Evolutionary conservation across 352 stramenopile species (phyloP).

Genomic region (Phytophthora citrophthora): DNA sequence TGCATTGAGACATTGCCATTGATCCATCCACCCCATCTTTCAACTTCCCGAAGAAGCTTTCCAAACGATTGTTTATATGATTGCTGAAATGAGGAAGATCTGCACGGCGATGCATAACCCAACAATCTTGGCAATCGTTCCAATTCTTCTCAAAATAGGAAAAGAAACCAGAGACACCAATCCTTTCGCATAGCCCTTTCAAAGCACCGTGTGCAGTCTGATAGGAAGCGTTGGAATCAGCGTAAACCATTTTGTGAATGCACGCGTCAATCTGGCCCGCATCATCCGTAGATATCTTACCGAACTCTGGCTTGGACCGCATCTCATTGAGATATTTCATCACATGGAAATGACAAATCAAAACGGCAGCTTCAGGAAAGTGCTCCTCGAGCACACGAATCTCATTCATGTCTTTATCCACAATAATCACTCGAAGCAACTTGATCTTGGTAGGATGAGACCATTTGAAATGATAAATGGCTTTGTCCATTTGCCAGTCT

Average conservation of each 20-base stretch:
- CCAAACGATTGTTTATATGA: conserved; percentile 39
- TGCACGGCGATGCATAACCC: conserved; percentile 13
- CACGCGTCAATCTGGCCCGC: conserved; percentile 4
- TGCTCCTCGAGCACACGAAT: no score
- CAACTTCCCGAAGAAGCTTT: conserved; percentile 22
- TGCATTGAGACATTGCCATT: background rate
- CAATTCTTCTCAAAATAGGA: no score
- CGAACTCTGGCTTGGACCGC: conserved; percentile 3
- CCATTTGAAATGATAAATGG: background rate
- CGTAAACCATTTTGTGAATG: conserved; percentile 36
- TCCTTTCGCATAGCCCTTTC: background rate
- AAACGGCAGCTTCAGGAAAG: no score
- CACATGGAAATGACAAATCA: no score
- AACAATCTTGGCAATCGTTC: no score
- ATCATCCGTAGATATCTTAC: conserved; percentile 26
- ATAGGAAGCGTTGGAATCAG: background rate
- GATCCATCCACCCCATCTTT: background rate
- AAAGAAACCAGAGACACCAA: conserved; percentile 5
- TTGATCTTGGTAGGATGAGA: background rate
- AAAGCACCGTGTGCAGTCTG: background rate
- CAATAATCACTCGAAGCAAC: background rate
- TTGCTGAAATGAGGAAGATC: conserved; percentile 32
- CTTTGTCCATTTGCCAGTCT: background rate
- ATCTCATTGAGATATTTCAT: no score
- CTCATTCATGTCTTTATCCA: no score